Evolutionary conservation across 139 green algal genomes (phyloP).

Genomic region (Asterochloris sp.): DNA sequence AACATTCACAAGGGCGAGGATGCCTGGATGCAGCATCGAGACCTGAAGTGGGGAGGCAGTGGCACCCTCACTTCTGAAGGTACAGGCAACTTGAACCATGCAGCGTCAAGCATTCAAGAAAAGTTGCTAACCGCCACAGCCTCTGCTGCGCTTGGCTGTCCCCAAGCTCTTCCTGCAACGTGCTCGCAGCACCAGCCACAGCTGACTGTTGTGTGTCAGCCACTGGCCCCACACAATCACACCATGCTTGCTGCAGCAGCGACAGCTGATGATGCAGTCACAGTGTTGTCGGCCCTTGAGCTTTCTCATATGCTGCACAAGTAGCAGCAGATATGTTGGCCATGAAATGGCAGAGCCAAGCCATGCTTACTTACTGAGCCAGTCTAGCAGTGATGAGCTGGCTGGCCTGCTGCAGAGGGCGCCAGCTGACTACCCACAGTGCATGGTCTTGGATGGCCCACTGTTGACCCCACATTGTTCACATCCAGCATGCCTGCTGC

Average conservation of each 20-base stretch:
- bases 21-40: slow-evolving; percentile 40
- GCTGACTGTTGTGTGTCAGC: background rate
- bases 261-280: too few species aligned
- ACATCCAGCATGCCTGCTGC: background rate
- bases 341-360: background rate
- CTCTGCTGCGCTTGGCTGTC: background rate
- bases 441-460: background rate
- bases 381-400: background rate
- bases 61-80: background rate
- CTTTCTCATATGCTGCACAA: too few species aligned
- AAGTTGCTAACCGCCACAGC: background rate
- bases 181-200: background rate
- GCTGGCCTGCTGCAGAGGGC: background rate
- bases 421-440: background rate
- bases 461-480: background rate
- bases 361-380: background rate
- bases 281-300: too few species aligned
- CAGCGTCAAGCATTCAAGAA: background rate
- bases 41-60: background rate
- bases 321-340: too few species aligned
- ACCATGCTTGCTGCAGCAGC: background rate
- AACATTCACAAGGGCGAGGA: slow-evolving; percentile 49
- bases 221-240: background rate
- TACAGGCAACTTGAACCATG: background rate
- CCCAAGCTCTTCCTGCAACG: background rate